A percentile compares a stretch with the other conserved stretches of the same genome.
Evolutionary conservation across 352 stramenopile species (phyloP).

Genomic region (Peronosclerospora sorghi): DNA sequence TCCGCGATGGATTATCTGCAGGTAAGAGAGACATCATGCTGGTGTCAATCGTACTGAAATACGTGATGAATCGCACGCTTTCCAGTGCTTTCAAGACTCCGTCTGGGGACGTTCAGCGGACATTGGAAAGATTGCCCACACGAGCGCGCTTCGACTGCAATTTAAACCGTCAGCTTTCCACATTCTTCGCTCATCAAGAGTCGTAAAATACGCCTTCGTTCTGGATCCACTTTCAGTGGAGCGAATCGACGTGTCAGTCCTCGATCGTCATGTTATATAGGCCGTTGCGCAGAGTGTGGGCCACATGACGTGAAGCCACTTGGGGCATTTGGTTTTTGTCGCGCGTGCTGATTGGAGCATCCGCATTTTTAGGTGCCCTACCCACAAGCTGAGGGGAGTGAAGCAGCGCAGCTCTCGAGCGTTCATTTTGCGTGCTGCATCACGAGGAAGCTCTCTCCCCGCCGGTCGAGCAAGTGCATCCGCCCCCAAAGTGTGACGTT

Average conservation of each 20-base stretch:
- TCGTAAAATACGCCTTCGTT: constrained; percentile 3
- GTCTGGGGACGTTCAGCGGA: no score
- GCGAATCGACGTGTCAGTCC: constrained; percentile 4
- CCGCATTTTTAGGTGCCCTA: constrained; percentile 3
- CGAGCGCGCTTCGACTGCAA: neutral
- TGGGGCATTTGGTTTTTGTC: neutral
- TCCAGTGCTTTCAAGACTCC: no score
- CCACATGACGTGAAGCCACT: constrained; percentile 10
- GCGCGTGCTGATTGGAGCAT: constrained; percentile 8
- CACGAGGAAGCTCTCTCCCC: no score
- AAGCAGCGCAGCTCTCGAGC: constrained; percentile 9
- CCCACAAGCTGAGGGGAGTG: constrained; percentile 6
- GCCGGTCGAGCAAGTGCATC: no score
- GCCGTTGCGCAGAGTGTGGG: no score
- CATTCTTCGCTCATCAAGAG: neutral
- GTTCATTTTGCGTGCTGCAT: constrained; percentile 6
- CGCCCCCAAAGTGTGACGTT: no score
- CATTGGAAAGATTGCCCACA: no score
- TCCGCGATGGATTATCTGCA: constrained; percentile 1
- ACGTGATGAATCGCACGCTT: no score
- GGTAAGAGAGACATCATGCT: neutral
- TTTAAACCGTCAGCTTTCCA: constrained; percentile 7
- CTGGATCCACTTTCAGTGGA: constrained; percentile 5
- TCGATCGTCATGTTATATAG: no score
- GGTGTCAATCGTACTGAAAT: no score